Percentiles rank a stretch among this genome's conserved stretches.
These are phyloP conservation scores for Macroventuria anomochaeta DNA, from an alignment of 2,329 filamentous ascomycete species.

Conservation along the genomic window DNA sequence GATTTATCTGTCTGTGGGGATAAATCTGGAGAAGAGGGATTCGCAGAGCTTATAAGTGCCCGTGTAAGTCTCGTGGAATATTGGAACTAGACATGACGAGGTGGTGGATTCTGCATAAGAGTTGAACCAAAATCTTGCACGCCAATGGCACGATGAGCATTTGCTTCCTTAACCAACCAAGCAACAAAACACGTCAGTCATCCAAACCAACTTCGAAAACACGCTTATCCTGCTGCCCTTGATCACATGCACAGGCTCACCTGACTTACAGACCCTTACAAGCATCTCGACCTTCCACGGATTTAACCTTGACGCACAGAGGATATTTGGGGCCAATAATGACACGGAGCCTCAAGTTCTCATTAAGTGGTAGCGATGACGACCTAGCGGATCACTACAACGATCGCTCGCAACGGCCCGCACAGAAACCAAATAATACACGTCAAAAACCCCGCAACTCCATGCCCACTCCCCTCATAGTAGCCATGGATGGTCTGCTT, in stretches of 20 bases:
- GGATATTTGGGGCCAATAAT: neutral
- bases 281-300: no score
- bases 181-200: neutral
- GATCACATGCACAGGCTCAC: neutral
- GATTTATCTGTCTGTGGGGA: neutral
- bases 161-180: neutral
- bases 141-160: neutral
- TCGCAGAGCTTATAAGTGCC: neutral
- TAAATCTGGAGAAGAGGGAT: neutral
- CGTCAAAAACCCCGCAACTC: neutral
- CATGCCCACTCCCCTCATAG: neutral
- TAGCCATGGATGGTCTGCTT: neutral
- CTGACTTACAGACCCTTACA: neutral
- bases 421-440: neutral
- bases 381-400: neutral
- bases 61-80: neutral
- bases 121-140: neutral
- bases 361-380: slow-evolving; percentile 5
- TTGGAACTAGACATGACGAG: neutral
- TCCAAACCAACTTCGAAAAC: neutral
- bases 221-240: neutral
- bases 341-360: neutral
- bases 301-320: neutral
- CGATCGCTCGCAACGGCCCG: neutral
- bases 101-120: neutral